Base-by-base conservation (phyloP, 805 yeast species). In the Teunomyces funiuensis region DNA sequence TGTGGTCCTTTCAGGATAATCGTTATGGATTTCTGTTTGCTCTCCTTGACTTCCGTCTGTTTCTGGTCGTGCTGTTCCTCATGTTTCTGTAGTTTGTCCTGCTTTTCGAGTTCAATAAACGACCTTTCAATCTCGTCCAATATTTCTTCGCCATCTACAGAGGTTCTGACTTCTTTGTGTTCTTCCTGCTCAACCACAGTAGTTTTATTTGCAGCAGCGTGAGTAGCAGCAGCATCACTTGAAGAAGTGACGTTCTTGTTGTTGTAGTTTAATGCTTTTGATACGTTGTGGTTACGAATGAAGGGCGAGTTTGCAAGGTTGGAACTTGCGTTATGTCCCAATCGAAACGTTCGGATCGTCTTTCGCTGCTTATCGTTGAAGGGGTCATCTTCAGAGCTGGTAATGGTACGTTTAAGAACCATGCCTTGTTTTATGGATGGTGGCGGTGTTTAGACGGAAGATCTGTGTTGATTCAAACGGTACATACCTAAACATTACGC, bases 311-410 rank as follows among this genome's bases (percentile, higher is more conserved):
- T 20, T 2, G 4, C 13, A 13, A 11, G 23, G 22, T 18, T 31
- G 17, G 16, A 19, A 16, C 26, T 30, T 10, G 26, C 13, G 4
- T 18, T 6, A 14, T 9, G 38, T 8, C 17, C 28, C 17, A 36
- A 25, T 5, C 18, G 10, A 13, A 26, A 17, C 20, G 29, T 15
- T n/a, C 27, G 27, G 2, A 47, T 43, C 10, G 45, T 28, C 25
- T 18, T 33, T 4, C 42, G 42, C 41, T 15, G 37, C 14, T 34
- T 34, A 37, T 62, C 68, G 34, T 55, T 51, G 45, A 62, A 63
- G 5, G 68, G 68, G 40, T 62, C 62, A 28, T 58, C 63, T 11
- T 49, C 55, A 13, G 34, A 31, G 34, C 34, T 31, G 10, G 34
- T 17, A 11, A 31, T n/a, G 7, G 25, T 31, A 16, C 49, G 43